A percentile compares a stretch with the other conserved stretches of the same genome.
Conservation (phyloP, 495 filamentous ascomycete species). For the Hypoxylon lenormandii region DNA sequence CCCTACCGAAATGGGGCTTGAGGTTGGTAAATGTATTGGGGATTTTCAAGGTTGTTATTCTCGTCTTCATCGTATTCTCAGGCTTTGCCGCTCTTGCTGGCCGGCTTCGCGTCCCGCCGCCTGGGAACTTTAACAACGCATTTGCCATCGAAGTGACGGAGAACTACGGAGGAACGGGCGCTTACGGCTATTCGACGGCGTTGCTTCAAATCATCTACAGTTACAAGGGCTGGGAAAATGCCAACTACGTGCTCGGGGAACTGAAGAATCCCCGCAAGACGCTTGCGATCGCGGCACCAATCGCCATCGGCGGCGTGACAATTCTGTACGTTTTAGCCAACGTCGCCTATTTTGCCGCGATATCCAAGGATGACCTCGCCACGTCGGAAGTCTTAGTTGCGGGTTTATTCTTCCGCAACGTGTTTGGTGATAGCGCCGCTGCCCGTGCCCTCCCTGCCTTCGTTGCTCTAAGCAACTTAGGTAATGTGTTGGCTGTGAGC, state of each 20-base stretch:
- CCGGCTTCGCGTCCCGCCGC: constrained; percentile 64
- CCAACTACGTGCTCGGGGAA: constrained; percentile 72
- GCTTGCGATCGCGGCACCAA: constrained; percentile 71
- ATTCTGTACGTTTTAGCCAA: constrained; percentile 77
- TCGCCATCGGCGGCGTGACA: constrained; percentile 70
- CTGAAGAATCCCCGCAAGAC: constrained; percentile 72
- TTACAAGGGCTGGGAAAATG: constrained; percentile 74
- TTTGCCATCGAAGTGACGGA: constrained; percentile 62
- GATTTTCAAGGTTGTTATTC: constrained; percentile 73
- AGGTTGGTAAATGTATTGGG: constrained; percentile 74
- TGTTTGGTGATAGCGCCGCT: constrained; percentile 69
- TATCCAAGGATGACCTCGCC: constrained; percentile 72
- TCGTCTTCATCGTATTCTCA: constrained; percentile 73
- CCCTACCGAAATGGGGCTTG: constrained; percentile 75
- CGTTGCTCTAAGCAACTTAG: constrained; percentile 77
- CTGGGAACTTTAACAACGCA: constrained; percentile 74
- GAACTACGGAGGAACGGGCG: constrained; percentile 64
- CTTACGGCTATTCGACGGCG: constrained; percentile 72
- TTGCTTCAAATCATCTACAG: constrained; percentile 76
- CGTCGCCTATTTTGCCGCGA: constrained; percentile 78
- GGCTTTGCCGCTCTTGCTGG: constrained; percentile 74
- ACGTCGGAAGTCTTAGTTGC: constrained; percentile 71
- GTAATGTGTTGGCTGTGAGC: constrained; percentile 76
- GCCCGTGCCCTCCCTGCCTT: constrained; percentile 74
- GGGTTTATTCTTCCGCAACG: constrained; percentile 73